Evolutionary conservation across 2,329 filamentous ascomycete genomes (phyloP).

Genomic region (Fusarium nurragi): DNA sequence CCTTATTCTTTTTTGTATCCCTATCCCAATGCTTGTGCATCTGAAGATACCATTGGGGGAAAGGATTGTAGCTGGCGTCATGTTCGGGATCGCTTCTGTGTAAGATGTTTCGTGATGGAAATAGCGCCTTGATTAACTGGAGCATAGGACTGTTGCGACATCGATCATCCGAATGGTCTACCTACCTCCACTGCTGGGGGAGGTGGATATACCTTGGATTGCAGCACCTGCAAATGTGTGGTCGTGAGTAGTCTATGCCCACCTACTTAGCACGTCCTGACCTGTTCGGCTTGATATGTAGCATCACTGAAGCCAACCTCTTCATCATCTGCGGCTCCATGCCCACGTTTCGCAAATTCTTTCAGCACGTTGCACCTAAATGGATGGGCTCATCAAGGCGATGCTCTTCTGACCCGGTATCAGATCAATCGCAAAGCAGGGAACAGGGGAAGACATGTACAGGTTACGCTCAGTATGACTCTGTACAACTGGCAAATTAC

Average conservation of each 20-base stretch:
- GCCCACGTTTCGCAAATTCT: constrained; percentile 57
- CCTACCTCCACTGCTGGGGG: constrained; percentile 34
- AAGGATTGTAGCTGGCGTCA: constrained; percentile 54
- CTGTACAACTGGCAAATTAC: constrained; percentile 10
- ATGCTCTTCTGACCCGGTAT: constrained; percentile 54
- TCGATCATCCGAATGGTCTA: constrained; percentile 45
- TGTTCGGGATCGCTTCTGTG: constrained; percentile 55
- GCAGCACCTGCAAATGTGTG: constrained; percentile 39
- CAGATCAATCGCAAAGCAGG: background rate
- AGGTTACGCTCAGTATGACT: constrained; percentile 22
- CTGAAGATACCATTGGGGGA: constrained; percentile 57
- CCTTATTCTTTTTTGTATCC: constrained; percentile 56
- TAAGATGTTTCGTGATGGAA: background rate
- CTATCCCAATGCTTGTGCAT: constrained; percentile 55
- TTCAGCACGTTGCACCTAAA: constrained; percentile 66
- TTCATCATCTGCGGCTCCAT: constrained; percentile 50
- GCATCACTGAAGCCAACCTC: constrained; percentile 50
- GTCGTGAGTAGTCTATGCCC: constrained; percentile 14
- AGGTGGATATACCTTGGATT: constrained; percentile 43
- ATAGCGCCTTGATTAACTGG: background rate
- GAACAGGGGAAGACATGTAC: constrained; percentile 18
- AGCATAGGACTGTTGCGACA: constrained; percentile 46
- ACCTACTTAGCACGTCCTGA: too few species aligned
- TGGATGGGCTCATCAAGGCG: constrained; percentile 68
- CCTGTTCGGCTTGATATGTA: too few species aligned